These are phyloP conservation scores for Kernera saxatilis DNA, from an alignment of 345 rosid genomes.

Conservation along the genomic window DNA sequence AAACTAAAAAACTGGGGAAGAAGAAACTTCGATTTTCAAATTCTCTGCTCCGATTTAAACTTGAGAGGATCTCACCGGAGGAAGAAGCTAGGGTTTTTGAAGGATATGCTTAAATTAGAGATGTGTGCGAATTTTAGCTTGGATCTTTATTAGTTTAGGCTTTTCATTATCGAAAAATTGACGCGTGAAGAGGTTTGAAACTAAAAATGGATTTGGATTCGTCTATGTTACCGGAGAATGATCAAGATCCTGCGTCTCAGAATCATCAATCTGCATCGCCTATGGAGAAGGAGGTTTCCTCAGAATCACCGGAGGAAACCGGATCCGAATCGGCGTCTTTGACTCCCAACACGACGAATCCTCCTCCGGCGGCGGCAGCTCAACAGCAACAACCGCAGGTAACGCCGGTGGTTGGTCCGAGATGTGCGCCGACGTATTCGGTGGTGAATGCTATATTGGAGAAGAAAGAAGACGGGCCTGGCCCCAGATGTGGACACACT, in stretches of 20 bases:
- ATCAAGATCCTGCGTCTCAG: constrained; percentile 48
- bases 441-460: constrained; percentile 74
- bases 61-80: constrained; percentile 7
- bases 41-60: neutral
- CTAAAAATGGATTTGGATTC: constrained; percentile 69
- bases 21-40: neutral
- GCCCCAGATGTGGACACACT: constrained; percentile 97
- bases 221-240: constrained; percentile 58
- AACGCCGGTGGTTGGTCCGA: constrained; percentile 62
- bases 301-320: constrained; percentile 35
- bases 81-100: constrained; percentile 45
- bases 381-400: constrained; percentile 30
- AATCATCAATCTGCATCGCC: constrained; percentile 32
- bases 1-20: neutral
- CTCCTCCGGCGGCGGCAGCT: constrained; percentile 14
- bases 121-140: constrained; percentile 32
- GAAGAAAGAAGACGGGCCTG: constrained; percentile 94
- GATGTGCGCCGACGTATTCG: constrained; percentile 84
- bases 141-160: constrained; percentile 44
- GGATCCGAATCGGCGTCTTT: constrained; percentile 29
- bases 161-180: too few species aligned
- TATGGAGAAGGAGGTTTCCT: constrained; percentile 48
- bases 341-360: constrained; percentile 11
- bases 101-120: too few species aligned
- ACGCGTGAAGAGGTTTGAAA: constrained; percentile 11